A percentile compares a stretch with the other conserved stretches of the same genome.
These are phyloP conservation scores for Avena atlantica DNA, from an alignment of 176 grass and related monocot genomes.

Conservation along the genomic window DNA sequence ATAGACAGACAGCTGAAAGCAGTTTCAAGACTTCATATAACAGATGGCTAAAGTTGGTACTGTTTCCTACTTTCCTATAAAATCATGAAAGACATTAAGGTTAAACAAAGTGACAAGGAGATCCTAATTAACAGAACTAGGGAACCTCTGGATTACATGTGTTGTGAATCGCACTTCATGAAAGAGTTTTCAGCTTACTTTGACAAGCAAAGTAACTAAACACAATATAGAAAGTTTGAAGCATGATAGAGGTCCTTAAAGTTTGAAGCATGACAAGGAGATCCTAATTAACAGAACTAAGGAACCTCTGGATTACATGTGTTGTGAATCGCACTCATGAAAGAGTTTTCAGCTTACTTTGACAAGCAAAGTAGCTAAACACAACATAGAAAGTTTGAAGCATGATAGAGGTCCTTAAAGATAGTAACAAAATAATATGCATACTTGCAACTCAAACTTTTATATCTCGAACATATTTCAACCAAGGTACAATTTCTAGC, in stretches of 20 bases:
- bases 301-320: too few species aligned
- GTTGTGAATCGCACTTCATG: too few species aligned
- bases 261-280: not conserved
- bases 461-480: not conserved
- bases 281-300: not conserved
- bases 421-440: not conserved
- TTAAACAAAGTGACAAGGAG: not conserved
- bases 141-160: too few species aligned
- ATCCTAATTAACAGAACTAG: not conserved
- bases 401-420: not conserved
- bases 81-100: not conserved
- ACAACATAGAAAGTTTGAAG: not conserved
- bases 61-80: too few species aligned
- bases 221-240: not conserved
- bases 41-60: not conserved
- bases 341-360: too few species aligned
- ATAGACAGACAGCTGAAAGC: not conserved
- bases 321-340: too few species aligned
- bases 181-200: too few species aligned
- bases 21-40: not conserved
- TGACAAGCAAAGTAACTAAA: not conserved
- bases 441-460: slow-evolving; percentile 3
- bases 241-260: not conserved
- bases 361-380: not conserved
- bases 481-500: not conserved